Evolutionary conservation across 2,329 filamentous ascomycete genomes (phyloP).

Genomic region (Monosporascus sp.): DNA sequence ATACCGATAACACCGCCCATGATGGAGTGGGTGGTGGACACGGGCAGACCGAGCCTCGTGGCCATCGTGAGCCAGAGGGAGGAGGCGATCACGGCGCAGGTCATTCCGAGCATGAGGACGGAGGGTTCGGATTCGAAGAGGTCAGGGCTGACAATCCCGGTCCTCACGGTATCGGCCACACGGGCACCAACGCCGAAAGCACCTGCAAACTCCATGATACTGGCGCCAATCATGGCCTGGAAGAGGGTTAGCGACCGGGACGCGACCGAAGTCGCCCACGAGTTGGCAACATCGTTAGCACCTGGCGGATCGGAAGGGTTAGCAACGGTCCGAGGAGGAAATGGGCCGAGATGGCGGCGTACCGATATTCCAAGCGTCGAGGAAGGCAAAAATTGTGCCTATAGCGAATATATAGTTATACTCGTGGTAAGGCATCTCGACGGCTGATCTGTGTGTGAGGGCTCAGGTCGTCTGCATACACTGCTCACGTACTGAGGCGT

Average conservation of each 20-base stretch:
- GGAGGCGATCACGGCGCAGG: constrained; percentile 48
- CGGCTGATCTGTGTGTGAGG: not conserved
- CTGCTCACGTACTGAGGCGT: not conserved
- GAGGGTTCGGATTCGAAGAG: constrained; percentile 41
- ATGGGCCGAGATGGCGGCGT: constrained; percentile 7
- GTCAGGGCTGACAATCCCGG: constrained; percentile 47
- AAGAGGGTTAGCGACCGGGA: constrained; percentile 59
- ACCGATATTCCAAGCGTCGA: constrained; percentile 64
- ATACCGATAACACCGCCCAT: constrained; percentile 56
- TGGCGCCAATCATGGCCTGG: constrained; percentile 54
- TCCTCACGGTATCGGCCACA: constrained; percentile 57
- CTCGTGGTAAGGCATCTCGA: constrained; percentile 36
- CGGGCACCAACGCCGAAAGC: constrained; percentile 55
- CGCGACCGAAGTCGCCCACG: constrained; percentile 69
- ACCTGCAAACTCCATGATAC: constrained; percentile 58
- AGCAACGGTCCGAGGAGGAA: not conserved
- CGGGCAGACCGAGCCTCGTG: constrained; percentile 50
- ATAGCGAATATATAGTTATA: constrained; percentile 61
- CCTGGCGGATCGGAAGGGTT: constrained; percentile 19
- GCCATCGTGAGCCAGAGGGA: constrained; percentile 52
- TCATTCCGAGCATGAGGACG: constrained; percentile 54
- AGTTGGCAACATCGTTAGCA: constrained; percentile 67
- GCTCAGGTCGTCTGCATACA: not conserved
- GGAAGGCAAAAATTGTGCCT: constrained; percentile 59
- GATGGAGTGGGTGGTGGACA: constrained; percentile 58